A percentile compares a stretch with the other conserved stretches of the same genome.
phyloP scores from a whole-genome alignment of 352 stramenopile genomes.

The Globisporangium recalcitrans region DNA sequence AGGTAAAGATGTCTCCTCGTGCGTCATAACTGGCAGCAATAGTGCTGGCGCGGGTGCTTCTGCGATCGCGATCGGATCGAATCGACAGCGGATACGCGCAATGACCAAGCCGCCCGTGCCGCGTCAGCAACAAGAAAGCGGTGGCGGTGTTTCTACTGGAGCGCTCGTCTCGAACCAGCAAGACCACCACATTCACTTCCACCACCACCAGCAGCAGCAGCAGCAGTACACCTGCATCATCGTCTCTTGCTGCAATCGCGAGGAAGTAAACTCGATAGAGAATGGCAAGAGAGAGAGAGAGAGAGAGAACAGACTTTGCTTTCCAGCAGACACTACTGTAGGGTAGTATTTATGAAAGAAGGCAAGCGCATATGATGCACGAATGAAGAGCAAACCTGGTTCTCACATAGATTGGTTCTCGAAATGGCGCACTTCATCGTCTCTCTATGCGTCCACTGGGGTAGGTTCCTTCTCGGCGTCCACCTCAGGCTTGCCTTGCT shows the following conservation, averaged over 20 bases:
- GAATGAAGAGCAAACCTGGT: too few species aligned
- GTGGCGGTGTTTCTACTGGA: too few species aligned
- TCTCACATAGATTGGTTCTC: not conserved
- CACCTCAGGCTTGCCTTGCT: conserved; percentile 7
- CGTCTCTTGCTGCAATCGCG: not conserved
- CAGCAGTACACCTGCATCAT: too few species aligned
- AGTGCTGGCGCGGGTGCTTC: not conserved
- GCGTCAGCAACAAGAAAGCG: conserved; percentile 25
- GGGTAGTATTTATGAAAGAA: too few species aligned
- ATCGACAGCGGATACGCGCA: conserved; percentile 39
- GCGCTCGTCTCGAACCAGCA: conserved; percentile 16
- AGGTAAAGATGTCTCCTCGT: not conserved
- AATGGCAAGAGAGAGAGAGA: not conserved
- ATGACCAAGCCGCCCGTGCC: conserved; percentile 56
- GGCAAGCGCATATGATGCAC: not conserved
- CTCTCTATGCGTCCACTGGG: not conserved
- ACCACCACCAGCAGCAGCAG: not conserved
- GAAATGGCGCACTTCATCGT: too few species aligned
- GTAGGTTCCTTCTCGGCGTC: conserved; percentile 12
- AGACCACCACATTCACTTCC: not conserved
- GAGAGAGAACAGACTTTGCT: not conserved
- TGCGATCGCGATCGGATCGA: conserved; percentile 40
- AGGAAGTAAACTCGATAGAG: not conserved
- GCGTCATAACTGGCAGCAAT: not conserved
- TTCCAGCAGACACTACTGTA: too few species aligned